Evolutionary conservation across 169 alveolate genomes (phyloP), one percentile per base, ranked within the genome.

Genomic region (Plasmodium inui): DNA sequence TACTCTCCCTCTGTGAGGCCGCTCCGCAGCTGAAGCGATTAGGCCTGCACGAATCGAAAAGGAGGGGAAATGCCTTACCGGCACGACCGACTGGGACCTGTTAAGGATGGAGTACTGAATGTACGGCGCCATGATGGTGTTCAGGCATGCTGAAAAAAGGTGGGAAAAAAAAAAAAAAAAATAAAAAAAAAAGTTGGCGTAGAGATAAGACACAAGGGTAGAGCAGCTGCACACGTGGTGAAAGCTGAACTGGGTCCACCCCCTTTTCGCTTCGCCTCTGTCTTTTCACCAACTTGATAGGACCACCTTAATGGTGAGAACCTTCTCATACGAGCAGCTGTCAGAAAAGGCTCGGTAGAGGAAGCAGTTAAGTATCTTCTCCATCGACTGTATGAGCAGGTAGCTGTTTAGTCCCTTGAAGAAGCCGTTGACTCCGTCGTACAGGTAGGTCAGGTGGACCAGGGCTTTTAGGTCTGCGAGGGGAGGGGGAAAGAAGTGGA

Each of bases 381-480:
- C 94, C 70, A 79, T 61, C 14, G 94, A 61, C 30, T 72, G 90
- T 37, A 88, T 88, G 26, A 80, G 44, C 72, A 88, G 55, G 71
- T 61, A 88, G 67, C 70, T 88, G 46, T 78, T 70, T 19, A 88
- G 19, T 8, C 94, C 94, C 81, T 46, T 78, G 55, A 88, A 88
- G 82, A 88, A 88, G 1, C 94, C 94, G 28, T 88, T 34, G 19
- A 88, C 26, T 78, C 94, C 94, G 30, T 88, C 94, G 82, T 88
- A 88, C 57, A 28, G 22, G 73, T 88, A 88, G 28, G 94, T 88
- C 44, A 88, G 71, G 46, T 67, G 94, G 46, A 79, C 71, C 10
- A 88, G 78, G 53, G 46, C 26, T 61, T 79, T 76, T 22, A 88
- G 71, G 46, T 88, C 94, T 88, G 39, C 32, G 74, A 14, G 17